phyloP scores from a whole-genome alignment of 1,139 yeast genomes.

The Hyphopichia burtonii region DNA sequence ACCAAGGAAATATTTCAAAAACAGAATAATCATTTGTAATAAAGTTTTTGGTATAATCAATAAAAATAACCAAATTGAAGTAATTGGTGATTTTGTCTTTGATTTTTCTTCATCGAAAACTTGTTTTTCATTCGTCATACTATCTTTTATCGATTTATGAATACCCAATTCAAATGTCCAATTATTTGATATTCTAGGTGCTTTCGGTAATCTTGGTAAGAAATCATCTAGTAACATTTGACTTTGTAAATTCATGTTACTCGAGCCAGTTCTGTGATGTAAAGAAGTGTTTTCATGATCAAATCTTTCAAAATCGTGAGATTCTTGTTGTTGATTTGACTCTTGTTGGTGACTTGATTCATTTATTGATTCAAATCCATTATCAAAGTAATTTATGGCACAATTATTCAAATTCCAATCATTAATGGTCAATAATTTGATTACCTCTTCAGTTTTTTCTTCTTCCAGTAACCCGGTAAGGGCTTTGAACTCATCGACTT shows the following conservation, averaged over 20 bases:
- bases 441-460: constrained; percentile 29
- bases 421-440: constrained; percentile 38
- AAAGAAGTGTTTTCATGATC: constrained; percentile 9
- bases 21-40: constrained; percentile 27
- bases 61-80: constrained; percentile 42
- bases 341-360: not conserved
- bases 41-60: constrained; percentile 48
- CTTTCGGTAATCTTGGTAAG: constrained; percentile 42
- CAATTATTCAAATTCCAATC: constrained; percentile 53
- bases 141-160: constrained; percentile 33
- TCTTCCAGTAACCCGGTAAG: constrained; percentile 25
- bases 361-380: constrained; percentile 36
- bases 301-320: constrained; percentile 11
- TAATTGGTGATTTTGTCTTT: constrained; percentile 10
- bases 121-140: constrained; percentile 4
- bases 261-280: constrained; percentile 1
- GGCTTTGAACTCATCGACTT: constrained; percentile 40
- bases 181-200: constrained; percentile 37
- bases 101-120: constrained; percentile 5
- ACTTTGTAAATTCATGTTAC: constrained; percentile 26
- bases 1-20: constrained; percentile 34
- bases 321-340: not conserved
- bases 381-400: constrained; percentile 50
- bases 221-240: constrained; percentile 35
- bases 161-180: constrained; percentile 51